Conservation (phyloP, 2,329 filamentous ascomycete genomes). For the Neonectria faginata region DNA sequence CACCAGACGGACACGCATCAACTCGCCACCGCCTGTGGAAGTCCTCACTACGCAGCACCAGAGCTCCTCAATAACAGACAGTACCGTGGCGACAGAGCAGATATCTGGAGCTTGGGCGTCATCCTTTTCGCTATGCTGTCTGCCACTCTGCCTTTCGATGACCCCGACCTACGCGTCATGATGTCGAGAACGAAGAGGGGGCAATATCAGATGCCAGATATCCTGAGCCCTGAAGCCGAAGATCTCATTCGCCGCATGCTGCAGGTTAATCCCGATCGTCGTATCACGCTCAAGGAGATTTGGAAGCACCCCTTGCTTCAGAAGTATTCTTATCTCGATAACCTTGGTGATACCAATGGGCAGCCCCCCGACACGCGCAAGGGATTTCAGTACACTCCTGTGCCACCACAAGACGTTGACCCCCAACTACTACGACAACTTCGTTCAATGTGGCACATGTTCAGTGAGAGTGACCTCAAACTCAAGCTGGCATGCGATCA, state of each 20-base stretch:
- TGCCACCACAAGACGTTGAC: slow-evolving; percentile 77
- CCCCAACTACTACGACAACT: slow-evolving; percentile 85
- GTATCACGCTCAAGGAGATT: slow-evolving; percentile 83
- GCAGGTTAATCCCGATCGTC: slow-evolving; percentile 78
- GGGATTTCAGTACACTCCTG: slow-evolving; percentile 69
- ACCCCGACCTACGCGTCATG: slow-evolving; percentile 71
- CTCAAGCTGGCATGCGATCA: slow-evolving; percentile 73
- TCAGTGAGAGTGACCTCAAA: slow-evolving; percentile 77
- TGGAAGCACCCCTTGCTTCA: slow-evolving; percentile 89
- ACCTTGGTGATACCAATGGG: slow-evolving; percentile 66
- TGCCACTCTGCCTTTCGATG: slow-evolving; percentile 85
- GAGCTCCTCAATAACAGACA: slow-evolving; percentile 83
- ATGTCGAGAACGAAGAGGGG: slow-evolving; percentile 71
- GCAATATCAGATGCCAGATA: slow-evolving; percentile 70
- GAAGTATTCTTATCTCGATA: slow-evolving; percentile 83
- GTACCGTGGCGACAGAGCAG: slow-evolving; percentile 87
- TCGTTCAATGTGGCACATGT: slow-evolving; percentile 90
- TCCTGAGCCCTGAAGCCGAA: slow-evolving; percentile 75
- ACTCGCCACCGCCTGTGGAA: slow-evolving; percentile 91
- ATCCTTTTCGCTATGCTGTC: slow-evolving; percentile 90
- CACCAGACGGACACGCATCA: slow-evolving; percentile 82
- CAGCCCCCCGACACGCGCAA: slow-evolving; percentile 69
- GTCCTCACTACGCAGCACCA: slow-evolving; percentile 95
- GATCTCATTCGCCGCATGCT: slow-evolving; percentile 86
- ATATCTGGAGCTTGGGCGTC: slow-evolving; percentile 95